Base-by-base conservation (phyloP, 163 green algal genomes). In the Volvox carteri region DNA sequence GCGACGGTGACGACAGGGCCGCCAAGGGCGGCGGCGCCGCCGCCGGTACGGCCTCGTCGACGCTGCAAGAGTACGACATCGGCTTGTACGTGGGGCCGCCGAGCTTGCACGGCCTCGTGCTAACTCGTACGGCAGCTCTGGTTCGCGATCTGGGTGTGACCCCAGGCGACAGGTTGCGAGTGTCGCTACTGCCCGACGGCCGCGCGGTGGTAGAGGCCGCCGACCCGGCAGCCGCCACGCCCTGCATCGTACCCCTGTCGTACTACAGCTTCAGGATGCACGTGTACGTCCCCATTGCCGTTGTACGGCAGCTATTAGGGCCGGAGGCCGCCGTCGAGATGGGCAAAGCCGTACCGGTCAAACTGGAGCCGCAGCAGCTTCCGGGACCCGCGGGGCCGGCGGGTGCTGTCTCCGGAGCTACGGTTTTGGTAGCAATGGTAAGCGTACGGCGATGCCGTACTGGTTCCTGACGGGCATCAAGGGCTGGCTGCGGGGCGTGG, bases 121-220 rank as follows among this genome's bases (percentile, higher is more conserved):
- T 73, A 33, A 73, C 62, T 39, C 62, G 62, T 73, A 73, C 62
- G 62, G 62, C 62, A 73, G n/a, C 23, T 23, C 37, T 77, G 19
- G 33, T 77, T 28, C 67, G 67, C 11, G 67, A 77, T 12, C 37
- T 77, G 50, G 67, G 67, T 9, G 8, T 77, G 37, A 14, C 33
- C 9, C 4, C 33, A 48, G 67, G 67, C 2, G 67, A 77, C 4
- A 77, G 33, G 33, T 14, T 77, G 2, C 67, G 37, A 35, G 33
- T 77, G 67, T 50, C 21, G 70, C 18, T 78, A 39, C 37, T 56
- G 21, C 37, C 37, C 12, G 70, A 78, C 70, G 70, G 70, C 39
- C 70, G 70, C 5, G 39, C 70, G 1, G 70, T 78, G 70, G 39
- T 78, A 39, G 4, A 7, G 37, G 37, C n/a, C 65, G 65, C 65